Conservation (phyloP, 768 basidiomycete species). For the Rhizopogon vinicolor region DNA sequence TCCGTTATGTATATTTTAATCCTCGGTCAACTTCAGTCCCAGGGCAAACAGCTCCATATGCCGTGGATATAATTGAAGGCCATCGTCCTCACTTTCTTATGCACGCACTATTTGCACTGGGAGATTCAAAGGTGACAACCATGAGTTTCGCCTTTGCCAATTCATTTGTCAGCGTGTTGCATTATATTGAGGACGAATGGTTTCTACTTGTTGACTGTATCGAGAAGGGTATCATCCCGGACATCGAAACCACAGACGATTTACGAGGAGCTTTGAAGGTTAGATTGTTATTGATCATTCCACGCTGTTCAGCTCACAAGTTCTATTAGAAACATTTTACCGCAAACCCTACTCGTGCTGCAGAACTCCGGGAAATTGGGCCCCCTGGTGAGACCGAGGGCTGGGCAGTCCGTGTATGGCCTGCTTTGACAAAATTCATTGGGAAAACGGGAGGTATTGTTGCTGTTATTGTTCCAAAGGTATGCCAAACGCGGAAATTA, state of each 20-base stretch:
- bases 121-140: neutral
- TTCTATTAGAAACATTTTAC: slow-evolving; percentile 5
- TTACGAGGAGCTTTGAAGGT: slow-evolving; percentile 13
- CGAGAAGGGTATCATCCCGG: slow-evolving; percentile 10
- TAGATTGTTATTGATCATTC: neutral
- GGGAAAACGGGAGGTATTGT: slow-evolving; percentile 4
- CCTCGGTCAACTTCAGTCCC: too few relatives aligned
- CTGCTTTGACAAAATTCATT: neutral
- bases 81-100: too few relatives aligned
- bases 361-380: slow-evolving; percentile 10
- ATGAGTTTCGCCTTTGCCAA: slow-evolving; percentile 5
- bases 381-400: neutral
- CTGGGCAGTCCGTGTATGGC: slow-evolving; percentile 5
- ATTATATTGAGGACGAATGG: slow-evolving; percentile 13
- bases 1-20: too few relatives aligned
- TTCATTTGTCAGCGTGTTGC: slow-evolving; percentile 10
- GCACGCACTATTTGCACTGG: too few relatives aligned
- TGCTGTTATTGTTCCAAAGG: slow-evolving; percentile 4
- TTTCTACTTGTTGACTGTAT: slow-evolving; percentile 12
- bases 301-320: neutral
- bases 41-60: too few relatives aligned
- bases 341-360: slow-evolving; percentile 13
- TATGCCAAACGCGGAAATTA: neutral
- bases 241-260: slow-evolving; percentile 7
- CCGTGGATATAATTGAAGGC: too few relatives aligned